Percentiles rank a stretch among this genome's conserved stretches.
phyloP scores from a whole-genome alignment of 257 asterid genomes.

The Leonotis leonurus region DNA sequence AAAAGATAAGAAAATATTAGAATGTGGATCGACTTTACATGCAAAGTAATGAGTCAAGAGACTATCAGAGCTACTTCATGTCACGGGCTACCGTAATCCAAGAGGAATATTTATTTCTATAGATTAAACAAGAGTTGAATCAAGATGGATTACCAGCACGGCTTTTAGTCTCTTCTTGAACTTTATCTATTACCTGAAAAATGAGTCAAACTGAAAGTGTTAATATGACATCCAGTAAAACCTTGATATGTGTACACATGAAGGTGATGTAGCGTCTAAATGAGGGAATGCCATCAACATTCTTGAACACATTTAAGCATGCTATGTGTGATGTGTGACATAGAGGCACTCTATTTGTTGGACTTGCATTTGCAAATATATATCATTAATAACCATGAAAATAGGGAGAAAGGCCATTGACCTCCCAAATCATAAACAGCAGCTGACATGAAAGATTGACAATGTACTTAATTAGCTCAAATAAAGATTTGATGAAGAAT shows the following conservation, averaged over 20 bases:
- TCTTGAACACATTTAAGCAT: neutral
- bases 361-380: neutral
- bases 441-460: neutral
- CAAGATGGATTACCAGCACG: constrained; percentile 33
- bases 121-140: neutral
- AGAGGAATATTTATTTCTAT: neutral
- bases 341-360: neutral
- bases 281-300: neutral
- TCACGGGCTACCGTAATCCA: neutral
- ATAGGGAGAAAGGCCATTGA: neutral
- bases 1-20: neutral
- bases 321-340: neutral
- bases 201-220: neutral
- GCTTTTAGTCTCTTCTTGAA: constrained; percentile 57
- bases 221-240: neutral
- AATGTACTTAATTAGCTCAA: neutral
- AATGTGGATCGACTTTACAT: neutral
- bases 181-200: constrained; percentile 64
- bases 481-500: neutral
- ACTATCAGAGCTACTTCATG: neutral
- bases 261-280: neutral
- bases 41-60: neutral
- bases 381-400: neutral
- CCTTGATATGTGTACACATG: neutral
- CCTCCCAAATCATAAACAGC: neutral